Conservation (phyloP, 768 basidiomycete genomes). For the Suillus sp. region DNA sequence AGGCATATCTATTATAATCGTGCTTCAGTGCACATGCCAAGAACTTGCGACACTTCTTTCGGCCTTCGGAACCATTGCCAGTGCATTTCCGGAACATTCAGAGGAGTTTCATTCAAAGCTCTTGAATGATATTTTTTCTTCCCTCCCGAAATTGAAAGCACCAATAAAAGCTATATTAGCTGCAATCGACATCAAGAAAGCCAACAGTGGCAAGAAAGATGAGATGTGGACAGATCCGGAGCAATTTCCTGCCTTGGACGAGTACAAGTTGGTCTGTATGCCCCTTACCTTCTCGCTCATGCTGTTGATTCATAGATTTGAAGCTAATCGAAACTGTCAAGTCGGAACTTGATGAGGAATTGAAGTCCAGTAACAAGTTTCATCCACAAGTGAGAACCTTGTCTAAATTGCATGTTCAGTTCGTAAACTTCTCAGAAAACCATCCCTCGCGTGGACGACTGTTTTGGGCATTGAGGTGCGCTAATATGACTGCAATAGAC, state of each 20-base stretch:
- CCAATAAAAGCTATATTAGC: slow-evolving; percentile 55
- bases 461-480: slow-evolving; percentile 72
- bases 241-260: slow-evolving; percentile 56
- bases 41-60: slow-evolving; percentile 77
- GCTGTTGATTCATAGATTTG: slow-evolving; percentile 9
- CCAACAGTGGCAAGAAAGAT: slow-evolving; percentile 67
- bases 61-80: slow-evolving; percentile 72
- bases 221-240: slow-evolving; percentile 64
- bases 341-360: slow-evolving; percentile 70
- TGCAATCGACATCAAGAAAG: slow-evolving; percentile 60
- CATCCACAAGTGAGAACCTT: background rate
- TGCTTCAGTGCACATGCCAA: slow-evolving; percentile 70
- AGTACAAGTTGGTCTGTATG: slow-evolving; percentile 59
- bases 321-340: slow-evolving; percentile 72
- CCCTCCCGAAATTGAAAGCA: slow-evolving; percentile 65
- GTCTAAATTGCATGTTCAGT: slow-evolving; percentile 43
- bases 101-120: slow-evolving; percentile 61
- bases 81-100: slow-evolving; percentile 55
- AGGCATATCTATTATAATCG: background rate
- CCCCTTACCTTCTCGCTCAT: background rate
- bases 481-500: background rate
- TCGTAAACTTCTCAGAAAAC: slow-evolving; percentile 70
- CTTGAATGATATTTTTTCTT: slow-evolving; percentile 68
- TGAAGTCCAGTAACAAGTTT: slow-evolving; percentile 56
- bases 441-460: slow-evolving; percentile 69